Base-by-base conservation (phyloP, 257 asterid genomes). In the Przewalskia tangutica region DNA sequence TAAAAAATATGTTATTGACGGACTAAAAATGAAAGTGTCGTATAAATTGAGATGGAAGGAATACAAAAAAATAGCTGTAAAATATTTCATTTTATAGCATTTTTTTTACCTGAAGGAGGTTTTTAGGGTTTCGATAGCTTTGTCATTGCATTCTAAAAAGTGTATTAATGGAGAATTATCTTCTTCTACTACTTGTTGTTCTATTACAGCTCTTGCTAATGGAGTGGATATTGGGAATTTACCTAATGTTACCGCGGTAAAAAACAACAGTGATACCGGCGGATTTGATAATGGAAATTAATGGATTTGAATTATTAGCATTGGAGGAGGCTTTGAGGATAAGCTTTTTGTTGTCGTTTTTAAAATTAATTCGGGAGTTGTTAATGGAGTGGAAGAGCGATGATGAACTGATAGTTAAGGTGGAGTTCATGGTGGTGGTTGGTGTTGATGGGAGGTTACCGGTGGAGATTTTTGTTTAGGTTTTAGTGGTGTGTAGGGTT, bases 211-310 rank as follows among this genome's bases (percentile, higher is more conserved):
- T 67, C 80, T 79, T 14, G 85, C 89, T 0, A 88, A 84, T 63
- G 88, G 84, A 79, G 86, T 27, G 11, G 85, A 32, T 3, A 20
- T 65, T 18, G 82, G 79, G 81, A 88, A 85, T 64, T 78, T 90
- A 5, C 90, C 87, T 81, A 85, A 90, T 4, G 91, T 88, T 1
- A 89, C 91, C 18, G 93, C 95, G 17, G 92, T 85, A 80, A 91
- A 88, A 88, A 68, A 92, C 77, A 70, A 86, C 63, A n/a, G 94
- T 88, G 2, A 89, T 84, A 40, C 90, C 84, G 64, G 95, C 85
- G 82, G 91, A 32, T 85, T 89, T 93, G 40, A 93, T 80, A n/a
- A 85, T 81, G 36, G 89, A 80, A 55, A 90, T 46, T 14, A 86
- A 14, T 18, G 83, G 80, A 32, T 36, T 86, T 8, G 84, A 32